Percentiles rank a stretch among this genome's conserved stretches.
phyloP scores from a whole-genome alignment of 352 stramenopile genomes.

The Phytophthora capsici region DNA sequence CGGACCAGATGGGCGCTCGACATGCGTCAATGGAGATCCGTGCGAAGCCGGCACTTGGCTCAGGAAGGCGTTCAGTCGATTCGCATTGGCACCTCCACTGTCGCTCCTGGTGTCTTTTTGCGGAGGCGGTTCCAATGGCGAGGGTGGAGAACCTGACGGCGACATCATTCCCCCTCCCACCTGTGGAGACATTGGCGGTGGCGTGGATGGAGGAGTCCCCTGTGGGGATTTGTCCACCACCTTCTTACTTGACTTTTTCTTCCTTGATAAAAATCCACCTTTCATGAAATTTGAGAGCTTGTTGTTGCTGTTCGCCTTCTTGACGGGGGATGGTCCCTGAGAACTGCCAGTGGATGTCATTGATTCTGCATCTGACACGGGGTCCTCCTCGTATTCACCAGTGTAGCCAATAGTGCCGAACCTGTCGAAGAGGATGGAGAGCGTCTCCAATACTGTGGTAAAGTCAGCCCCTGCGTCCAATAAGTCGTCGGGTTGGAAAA shows the following conservation, averaged over 20 bases:
- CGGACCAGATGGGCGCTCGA: slow-evolving; percentile 61
- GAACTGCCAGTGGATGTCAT: slow-evolving; percentile 72
- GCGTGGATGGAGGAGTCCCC: slow-evolving; percentile 68
- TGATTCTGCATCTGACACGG: slow-evolving; percentile 76
- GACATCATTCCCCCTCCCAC: slow-evolving; percentile 41
- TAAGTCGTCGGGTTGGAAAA: slow-evolving; percentile 85
- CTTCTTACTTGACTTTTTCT: slow-evolving; percentile 64
- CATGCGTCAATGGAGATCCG: slow-evolving; percentile 64
- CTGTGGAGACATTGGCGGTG: slow-evolving; percentile 58
- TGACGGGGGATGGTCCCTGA: slow-evolving; percentile 58
- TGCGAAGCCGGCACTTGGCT: slow-evolving; percentile 72
- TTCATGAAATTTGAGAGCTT: slow-evolving; percentile 88
- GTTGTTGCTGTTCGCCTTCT: slow-evolving; percentile 68
- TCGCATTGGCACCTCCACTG: slow-evolving; percentile 58
- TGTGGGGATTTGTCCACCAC: slow-evolving; percentile 42
- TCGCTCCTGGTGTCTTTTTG: slow-evolving; percentile 47
- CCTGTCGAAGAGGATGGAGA: slow-evolving; percentile 87
- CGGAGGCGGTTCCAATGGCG: slow-evolving; percentile 28
- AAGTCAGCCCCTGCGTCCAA: slow-evolving; percentile 72
- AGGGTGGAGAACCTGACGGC: slow-evolving; percentile 31
- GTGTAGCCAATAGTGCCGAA: slow-evolving; percentile 70
- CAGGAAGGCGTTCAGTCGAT: slow-evolving; percentile 79
- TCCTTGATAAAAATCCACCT: slow-evolving; percentile 71
- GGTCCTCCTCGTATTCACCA: slow-evolving; percentile 61
- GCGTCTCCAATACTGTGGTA: slow-evolving; percentile 67